Base-by-base conservation (phyloP, 768 basidiomycete species). In the Lentinula boryana region DNA sequence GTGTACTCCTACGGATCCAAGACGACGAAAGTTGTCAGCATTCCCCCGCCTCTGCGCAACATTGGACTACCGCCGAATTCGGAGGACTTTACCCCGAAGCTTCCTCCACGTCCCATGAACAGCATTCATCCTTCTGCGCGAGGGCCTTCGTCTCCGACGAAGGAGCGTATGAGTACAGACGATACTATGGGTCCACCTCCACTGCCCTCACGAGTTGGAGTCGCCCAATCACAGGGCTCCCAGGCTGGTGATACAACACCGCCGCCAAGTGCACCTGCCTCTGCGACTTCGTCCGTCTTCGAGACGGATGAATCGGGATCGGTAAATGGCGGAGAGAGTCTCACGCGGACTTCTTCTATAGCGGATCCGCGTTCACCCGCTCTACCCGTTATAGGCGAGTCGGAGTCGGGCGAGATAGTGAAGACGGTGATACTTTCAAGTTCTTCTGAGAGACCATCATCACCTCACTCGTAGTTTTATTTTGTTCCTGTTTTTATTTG, bases 81-180 rank as follows among this genome's bases (percentile, higher is more conserved):
- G 35, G 84, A 86, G 65, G 91, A 93, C 70, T 93, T 92, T 64
- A 80, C 85, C 0, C 91, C 91, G 0, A 80, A 80, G 40, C 76
- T 91, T 21, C 90, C 91, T 6, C 67, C 80, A 4, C 82, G 87
- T 31, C 91, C 91, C 3, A 74, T 81, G 13, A 81, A 78, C 50
- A 92, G 90, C 67, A 92, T 93, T 57, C 91, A 93, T 64, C 91
- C 90, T 12, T 91, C 89, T 12, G 75, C 84, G 23, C 83, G 89
- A 31, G 76, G 79, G 67, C 76, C 78, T 16, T 69, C 74, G 38
- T 79, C 84, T 0, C 84, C 87, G 4, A 78, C 69, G 18, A 74
- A 73, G 64, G 78, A 76, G 43, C 74, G 66, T 9, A 70, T 69
- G 67, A 68, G 72, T 51, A 60, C 71, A 2, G 41, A 43, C n/a